Evolutionary conservation across 2,329 filamentous ascomycete species (phyloP).

Genomic region (Paramyrothecium sp.): DNA sequence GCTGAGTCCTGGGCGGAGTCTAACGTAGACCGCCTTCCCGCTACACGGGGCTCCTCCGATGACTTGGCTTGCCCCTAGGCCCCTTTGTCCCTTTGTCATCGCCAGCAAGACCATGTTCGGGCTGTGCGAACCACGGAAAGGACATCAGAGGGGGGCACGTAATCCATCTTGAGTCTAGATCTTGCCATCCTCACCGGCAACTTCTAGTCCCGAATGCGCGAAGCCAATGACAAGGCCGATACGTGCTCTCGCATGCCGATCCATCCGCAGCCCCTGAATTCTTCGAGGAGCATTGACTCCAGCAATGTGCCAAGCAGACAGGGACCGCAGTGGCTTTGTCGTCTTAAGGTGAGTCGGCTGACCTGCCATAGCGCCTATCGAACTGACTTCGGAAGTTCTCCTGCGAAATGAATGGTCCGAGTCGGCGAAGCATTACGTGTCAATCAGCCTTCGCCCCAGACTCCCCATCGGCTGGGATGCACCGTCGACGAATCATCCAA

Average conservation of each 20-base stretch:
- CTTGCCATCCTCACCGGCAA: background rate
- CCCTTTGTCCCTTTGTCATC: background rate
- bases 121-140: background rate
- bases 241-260: background rate
- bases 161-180: background rate
- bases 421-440: background rate
- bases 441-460: background rate
- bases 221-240: background rate
- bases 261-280: background rate
- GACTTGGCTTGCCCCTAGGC: too few species aligned
- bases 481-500: too few species aligned
- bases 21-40: background rate
- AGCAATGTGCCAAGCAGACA: background rate
- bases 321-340: background rate
- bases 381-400: background rate
- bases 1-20: background rate
- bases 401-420: background rate
- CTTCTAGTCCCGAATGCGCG: background rate
- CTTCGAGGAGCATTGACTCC: background rate
- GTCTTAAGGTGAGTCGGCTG: background rate
- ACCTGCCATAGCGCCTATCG: background rate
- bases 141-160: background rate
- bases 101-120: background rate
- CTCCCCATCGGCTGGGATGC: background rate
- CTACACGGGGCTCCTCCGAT: background rate